Percentiles rank a stretch among this genome's conserved stretches.
These are phyloP conservation scores for Penicillium argentinense DNA, from an alignment of 495 filamentous ascomycete species.

Conservation along the genomic window DNA sequence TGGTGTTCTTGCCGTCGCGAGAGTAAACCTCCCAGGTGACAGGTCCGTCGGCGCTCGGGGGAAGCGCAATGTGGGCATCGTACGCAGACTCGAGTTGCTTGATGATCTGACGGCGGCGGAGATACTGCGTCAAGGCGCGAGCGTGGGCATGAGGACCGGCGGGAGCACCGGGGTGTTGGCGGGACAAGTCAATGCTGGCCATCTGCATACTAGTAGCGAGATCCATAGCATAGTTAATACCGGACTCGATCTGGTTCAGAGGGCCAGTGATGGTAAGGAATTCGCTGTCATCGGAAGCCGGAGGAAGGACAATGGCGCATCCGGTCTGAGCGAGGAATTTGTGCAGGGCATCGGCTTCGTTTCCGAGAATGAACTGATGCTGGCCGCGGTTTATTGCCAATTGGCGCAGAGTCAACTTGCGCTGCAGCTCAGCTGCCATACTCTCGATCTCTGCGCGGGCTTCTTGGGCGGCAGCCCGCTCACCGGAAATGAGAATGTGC, in stretches of 20 bases:
- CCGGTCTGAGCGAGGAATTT: constrained; percentile 89
- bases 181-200: constrained; percentile 73
- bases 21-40: constrained; percentile 82
- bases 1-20: constrained; percentile 76
- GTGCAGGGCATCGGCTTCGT: constrained; percentile 71
- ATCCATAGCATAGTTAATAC: constrained; percentile 75
- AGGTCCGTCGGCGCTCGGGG: constrained; percentile 60
- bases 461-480: constrained; percentile 77
- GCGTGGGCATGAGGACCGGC: constrained; percentile 73
- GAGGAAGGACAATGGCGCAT: constrained; percentile 82
- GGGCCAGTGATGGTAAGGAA: constrained; percentile 82
- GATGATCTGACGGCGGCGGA: constrained; percentile 73
- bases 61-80: constrained; percentile 77
- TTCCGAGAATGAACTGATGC: constrained; percentile 89
- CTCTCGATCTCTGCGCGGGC: constrained; percentile 77
- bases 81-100: constrained; percentile 74
- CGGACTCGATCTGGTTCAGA: constrained; percentile 65
- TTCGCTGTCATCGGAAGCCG: constrained; percentile 68
- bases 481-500: constrained; percentile 82
- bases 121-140: constrained; percentile 78
- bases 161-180: constrained; percentile 71
- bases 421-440: constrained; percentile 67
- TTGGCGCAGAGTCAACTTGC: constrained; percentile 68
- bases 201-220: constrained; percentile 80
- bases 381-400: constrained; percentile 72